Conservation (phyloP, 2,329 filamentous ascomycete genomes). For the Fragosphaeria purpurea region DNA sequence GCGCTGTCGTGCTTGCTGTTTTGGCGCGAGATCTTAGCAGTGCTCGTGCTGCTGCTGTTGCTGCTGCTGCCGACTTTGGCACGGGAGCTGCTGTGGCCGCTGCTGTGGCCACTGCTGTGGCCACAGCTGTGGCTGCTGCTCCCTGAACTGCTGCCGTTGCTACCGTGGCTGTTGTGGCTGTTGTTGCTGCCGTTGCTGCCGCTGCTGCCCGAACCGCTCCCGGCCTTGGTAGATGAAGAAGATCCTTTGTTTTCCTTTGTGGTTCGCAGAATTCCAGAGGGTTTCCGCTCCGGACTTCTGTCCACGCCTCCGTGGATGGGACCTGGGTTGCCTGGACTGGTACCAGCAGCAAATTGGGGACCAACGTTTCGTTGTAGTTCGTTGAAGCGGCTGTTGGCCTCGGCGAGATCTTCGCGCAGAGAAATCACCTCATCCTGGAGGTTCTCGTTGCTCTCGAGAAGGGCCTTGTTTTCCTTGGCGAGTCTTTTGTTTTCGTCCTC, state of each 20-base stretch:
- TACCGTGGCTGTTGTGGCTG: not conserved
- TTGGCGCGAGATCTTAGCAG: conserved; percentile 5
- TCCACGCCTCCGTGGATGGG: not conserved
- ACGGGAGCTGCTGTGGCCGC: conserved; percentile 3
- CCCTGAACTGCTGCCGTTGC: not conserved
- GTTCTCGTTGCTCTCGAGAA: conserved; percentile 8
- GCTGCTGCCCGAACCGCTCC: not conserved
- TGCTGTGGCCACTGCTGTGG: conserved; percentile 7
- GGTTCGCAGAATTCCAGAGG: not conserved
- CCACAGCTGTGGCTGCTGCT: conserved; percentile 7
- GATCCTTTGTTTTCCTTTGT: conserved; percentile 1
- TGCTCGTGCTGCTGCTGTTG: conserved; percentile 6
- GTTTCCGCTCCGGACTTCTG: not conserved
- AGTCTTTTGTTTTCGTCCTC: conserved; percentile 17
- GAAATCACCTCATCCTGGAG: conserved; percentile 12
- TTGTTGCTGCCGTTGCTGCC: conserved; percentile 12
- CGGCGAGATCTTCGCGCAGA: conserved; percentile 15
- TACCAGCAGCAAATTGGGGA: conserved; percentile 12
- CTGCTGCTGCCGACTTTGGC: conserved; percentile 5
- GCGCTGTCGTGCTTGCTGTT: conserved; percentile 13
- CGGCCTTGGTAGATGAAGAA: conserved; percentile 1
- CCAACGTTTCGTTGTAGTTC: conserved; percentile 16
- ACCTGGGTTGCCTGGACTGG: conserved; percentile 1
- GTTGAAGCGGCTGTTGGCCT: conserved; percentile 16
- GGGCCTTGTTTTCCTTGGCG: conserved; percentile 15